Conservation (phyloP, 2,329 filamentous ascomycete genomes). For the Tolypocladium ophioglossoides region DNA sequence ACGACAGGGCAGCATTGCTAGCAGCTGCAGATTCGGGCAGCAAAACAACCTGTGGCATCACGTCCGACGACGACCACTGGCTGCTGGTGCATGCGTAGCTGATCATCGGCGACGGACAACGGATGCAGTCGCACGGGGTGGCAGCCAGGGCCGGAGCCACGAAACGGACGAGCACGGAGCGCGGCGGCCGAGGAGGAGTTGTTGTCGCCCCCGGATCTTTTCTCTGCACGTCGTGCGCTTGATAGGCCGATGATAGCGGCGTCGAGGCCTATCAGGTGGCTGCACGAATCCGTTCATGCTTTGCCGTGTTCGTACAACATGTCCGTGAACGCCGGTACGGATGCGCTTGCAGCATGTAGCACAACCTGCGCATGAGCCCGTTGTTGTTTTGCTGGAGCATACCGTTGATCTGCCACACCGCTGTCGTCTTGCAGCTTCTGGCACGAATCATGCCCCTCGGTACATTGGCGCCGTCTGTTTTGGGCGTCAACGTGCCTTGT, state of each 20-base stretch:
- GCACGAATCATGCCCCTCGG: neutral
- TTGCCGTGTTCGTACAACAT: neutral
- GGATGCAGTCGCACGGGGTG: neutral
- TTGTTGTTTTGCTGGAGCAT: neutral
- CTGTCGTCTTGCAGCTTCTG: too few species aligned
- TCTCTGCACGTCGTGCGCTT: neutral
- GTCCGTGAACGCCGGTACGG: neutral
- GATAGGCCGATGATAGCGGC: neutral
- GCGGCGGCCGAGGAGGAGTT: neutral
- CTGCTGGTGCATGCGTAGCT: neutral
- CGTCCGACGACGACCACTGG: neutral
- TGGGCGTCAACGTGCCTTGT: neutral
- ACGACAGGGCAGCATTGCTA: neutral
- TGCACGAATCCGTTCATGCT: neutral
- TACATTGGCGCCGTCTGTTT: neutral
- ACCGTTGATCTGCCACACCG: neutral
- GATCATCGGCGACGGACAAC: neutral
- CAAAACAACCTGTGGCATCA: neutral
- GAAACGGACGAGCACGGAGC: too few species aligned
- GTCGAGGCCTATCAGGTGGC: neutral
- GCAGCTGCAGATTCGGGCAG: neutral
- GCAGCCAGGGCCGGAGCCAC: too few species aligned
- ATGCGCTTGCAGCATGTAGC: neutral
- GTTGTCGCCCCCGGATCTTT: neutral
- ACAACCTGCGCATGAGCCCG: neutral